These are phyloP conservation scores for Boletus barrowsii DNA, from an alignment of 768 basidiomycete species.

Conservation along the genomic window DNA sequence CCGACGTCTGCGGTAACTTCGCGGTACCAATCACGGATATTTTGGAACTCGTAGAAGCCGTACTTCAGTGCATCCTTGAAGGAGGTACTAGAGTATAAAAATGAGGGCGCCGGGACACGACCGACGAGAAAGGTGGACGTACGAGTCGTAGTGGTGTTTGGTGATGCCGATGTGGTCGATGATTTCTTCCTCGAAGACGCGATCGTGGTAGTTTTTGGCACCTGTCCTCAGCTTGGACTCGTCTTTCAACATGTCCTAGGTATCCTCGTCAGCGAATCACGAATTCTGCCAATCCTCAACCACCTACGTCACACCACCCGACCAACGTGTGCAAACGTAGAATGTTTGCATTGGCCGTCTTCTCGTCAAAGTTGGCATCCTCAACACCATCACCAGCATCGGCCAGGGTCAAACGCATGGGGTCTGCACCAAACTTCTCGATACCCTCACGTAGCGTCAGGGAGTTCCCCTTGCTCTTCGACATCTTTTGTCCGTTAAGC, in stretches of 20 bases:
- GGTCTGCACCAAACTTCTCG: conserved; percentile 95
- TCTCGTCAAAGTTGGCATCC: conserved; percentile 99
- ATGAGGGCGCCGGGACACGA: background rate
- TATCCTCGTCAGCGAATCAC: background rate
- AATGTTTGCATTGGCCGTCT: conserved; percentile 96
- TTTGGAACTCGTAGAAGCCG: conserved; percentile 95
- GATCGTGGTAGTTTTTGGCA: conserved; percentile 75
- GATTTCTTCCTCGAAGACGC: conserved; percentile 88
- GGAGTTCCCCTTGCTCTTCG: conserved; percentile 94
- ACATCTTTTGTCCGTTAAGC: conserved; percentile 99
- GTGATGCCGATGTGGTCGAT: conserved; percentile 81
- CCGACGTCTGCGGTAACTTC: conserved; percentile 85
- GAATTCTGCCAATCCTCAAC: background rate
- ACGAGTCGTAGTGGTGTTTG: conserved; percentile 80
- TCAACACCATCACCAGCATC: conserved; percentile 97
- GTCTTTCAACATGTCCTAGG: conserved; percentile 77
- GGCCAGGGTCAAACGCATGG: conserved; percentile 86
- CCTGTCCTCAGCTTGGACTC: conserved; percentile 71
- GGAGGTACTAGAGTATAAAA: conserved; percentile 57
- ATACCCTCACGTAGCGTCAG: conserved; percentile 87
- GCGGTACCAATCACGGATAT: conserved; percentile 92
- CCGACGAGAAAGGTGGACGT: conserved; percentile 31
- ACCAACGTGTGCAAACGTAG: conserved; percentile 87
- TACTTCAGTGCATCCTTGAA: conserved; percentile 96
- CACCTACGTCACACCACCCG: conserved; percentile 85